phyloP scores from a whole-genome alignment of 2,329 filamentous ascomycete species.

The Pseudogymnoascus sp. region DNA sequence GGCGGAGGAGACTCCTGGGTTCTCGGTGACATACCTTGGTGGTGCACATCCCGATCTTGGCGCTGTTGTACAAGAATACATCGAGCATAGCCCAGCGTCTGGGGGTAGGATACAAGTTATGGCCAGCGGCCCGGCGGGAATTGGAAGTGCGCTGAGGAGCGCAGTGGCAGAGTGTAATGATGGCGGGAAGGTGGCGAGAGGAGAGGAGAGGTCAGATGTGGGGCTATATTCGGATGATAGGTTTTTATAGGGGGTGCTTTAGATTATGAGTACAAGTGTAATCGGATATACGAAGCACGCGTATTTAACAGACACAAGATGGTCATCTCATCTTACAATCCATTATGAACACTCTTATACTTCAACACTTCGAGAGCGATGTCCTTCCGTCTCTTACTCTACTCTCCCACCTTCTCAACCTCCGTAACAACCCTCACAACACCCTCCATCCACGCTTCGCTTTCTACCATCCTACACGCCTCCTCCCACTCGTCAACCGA shows the following conservation, averaged over 20 bases:
- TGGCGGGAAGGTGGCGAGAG: conserved; percentile 46
- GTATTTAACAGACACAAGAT: not conserved
- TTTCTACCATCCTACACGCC: conserved; percentile 15
- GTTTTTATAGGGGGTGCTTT: not conserved
- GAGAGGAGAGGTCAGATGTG: conserved; percentile 48
- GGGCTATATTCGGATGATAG: conserved; percentile 52
- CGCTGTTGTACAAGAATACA: conserved; percentile 40
- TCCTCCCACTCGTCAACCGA: conserved; percentile 21
- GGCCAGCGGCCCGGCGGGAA: conserved; percentile 51
- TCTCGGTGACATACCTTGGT: not conserved
- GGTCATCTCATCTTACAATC: not conserved
- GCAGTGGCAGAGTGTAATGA: conserved; percentile 48
- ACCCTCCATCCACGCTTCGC: conserved; percentile 26
- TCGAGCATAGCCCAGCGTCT: conserved; percentile 34
- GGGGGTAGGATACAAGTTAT: conserved; percentile 46
- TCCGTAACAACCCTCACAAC: conserved; percentile 21
- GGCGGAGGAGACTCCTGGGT: conserved; percentile 8
- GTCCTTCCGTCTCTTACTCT: not conserved
- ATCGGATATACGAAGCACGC: not conserved
- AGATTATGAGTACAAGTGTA: not conserved
- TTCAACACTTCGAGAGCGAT: not conserved
- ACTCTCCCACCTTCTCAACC: conserved; percentile 8
- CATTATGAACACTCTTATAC: not conserved
- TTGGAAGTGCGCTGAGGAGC: conserved; percentile 49
- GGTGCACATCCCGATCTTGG: conserved; percentile 38